Evolutionary conservation across 805 yeast species (phyloP).

Genomic region (Yarrowia phangngaensis): DNA sequence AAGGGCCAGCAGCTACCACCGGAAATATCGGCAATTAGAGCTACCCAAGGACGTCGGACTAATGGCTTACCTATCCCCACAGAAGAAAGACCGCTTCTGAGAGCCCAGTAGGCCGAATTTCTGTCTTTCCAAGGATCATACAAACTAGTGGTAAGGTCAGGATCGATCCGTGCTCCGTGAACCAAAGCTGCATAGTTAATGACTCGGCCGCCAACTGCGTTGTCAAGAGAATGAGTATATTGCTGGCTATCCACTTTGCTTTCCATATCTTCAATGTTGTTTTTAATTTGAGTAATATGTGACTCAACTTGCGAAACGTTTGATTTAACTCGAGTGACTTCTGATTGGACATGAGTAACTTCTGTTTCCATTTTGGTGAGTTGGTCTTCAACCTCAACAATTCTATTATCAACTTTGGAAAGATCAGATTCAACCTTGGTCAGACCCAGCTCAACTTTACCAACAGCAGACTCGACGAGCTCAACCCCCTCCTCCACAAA

Average conservation of each 20-base stretch:
- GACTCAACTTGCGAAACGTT: too few species aligned
- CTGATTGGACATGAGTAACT: too few species aligned
- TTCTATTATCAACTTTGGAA: too few species aligned
- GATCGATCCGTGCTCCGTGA: conserved; percentile 35
- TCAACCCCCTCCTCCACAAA: too few species aligned
- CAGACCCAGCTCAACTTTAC: too few species aligned
- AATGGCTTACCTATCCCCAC: conserved; percentile 30
- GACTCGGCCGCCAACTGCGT: conserved; percentile 2
- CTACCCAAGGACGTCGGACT: conserved; percentile 29
- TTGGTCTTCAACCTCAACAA: too few species aligned
- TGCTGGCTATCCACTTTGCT: not conserved
- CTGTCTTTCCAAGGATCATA: conserved; percentile 29
- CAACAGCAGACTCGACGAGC: too few species aligned
- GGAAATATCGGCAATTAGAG: conserved; percentile 30
- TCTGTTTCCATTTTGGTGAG: too few species aligned
- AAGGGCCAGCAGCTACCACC: conserved; percentile 40
- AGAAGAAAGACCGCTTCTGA: conserved; percentile 22
- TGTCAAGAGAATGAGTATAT: not conserved
- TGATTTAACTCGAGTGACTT: too few species aligned
- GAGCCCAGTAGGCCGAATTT: conserved; percentile 25
- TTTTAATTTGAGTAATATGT: too few species aligned
- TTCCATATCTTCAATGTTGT: not conserved
- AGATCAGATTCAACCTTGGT: too few species aligned
- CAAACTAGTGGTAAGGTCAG: conserved; percentile 31
- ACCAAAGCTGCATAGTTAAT: conserved; percentile 31